Conservation (phyloP, 1,139 yeast genomes). For the Arxiozyma slooffiae region DNA sequence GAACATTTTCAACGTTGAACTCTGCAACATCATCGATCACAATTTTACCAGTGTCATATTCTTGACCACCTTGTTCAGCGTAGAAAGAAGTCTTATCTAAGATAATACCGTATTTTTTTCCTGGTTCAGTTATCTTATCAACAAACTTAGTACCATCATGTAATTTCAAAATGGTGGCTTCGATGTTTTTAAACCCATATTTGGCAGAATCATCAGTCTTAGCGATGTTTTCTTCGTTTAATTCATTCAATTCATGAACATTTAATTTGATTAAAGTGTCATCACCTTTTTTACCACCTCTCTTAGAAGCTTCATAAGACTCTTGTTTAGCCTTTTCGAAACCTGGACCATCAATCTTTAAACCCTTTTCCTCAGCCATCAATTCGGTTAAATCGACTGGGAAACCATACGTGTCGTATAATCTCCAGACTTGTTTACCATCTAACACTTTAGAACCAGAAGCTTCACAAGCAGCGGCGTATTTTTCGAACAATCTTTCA, state of each 20-base stretch:
- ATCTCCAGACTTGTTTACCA: conserved; percentile 96
- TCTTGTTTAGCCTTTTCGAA: conserved; percentile 83
- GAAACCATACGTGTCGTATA: conserved; percentile 98
- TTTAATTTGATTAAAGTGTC: conserved; percentile 62
- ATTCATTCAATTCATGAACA: conserved; percentile 73
- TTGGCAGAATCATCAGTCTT: conserved; percentile 77
- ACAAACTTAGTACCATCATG: conserved; percentile 60
- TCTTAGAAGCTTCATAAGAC: conserved; percentile 91
- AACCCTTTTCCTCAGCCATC: conserved; percentile 98
- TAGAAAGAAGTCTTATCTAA: conserved; percentile 88
- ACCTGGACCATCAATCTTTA: conserved; percentile 81
- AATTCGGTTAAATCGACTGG: conserved; percentile 95
- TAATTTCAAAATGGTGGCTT: conserved; percentile 58
- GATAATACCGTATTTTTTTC: conserved; percentile 64
- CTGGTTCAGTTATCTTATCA: conserved; percentile 35
- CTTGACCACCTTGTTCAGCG: conserved; percentile 99
- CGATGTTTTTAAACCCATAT: conserved; percentile 54
- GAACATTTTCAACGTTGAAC: conserved; percentile 85
- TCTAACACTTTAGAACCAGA: conserved; percentile 66
- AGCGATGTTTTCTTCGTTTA: conserved; percentile 50
- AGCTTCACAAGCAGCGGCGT: conserved; percentile 73
- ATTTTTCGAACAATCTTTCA: conserved; percentile 89
- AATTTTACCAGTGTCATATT: conserved; percentile 85
- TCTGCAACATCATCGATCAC: conserved; percentile 82
- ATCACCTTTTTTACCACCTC: conserved; percentile 61